phyloP scores from a whole-genome alignment of 2,329 filamentous ascomycete species.

The Hymenoscyphus albidus region DNA sequence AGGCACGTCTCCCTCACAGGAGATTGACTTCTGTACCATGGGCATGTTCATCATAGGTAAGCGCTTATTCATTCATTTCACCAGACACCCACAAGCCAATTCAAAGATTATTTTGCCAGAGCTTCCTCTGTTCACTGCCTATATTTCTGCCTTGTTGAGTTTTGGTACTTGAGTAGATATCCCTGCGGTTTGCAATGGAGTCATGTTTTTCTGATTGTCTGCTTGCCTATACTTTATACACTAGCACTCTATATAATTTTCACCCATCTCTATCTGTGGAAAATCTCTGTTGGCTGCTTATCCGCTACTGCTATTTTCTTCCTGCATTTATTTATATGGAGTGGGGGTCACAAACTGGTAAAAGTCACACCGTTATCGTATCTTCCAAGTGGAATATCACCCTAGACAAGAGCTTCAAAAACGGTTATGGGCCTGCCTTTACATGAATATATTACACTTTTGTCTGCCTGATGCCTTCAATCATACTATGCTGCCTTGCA shows the following conservation, averaged over 20 bases:
- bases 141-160: conserved; percentile 14
- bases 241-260: background rate
- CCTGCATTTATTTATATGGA: background rate
- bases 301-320: background rate
- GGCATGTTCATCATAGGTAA: conserved; percentile 73
- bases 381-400: background rate
- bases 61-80: conserved; percentile 21
- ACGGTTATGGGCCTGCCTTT: background rate
- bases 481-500: background rate
- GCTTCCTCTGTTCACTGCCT: conserved; percentile 5
- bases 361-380: background rate
- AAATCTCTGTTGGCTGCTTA: background rate
- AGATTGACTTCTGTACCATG: conserved; percentile 64
- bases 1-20: conserved; percentile 33
- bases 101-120: conserved; percentile 9
- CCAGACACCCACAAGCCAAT: background rate
- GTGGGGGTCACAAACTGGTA: background rate
- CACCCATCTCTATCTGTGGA: too few relatives aligned
- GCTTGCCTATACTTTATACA: background rate
- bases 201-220: background rate
- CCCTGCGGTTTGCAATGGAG: background rate
- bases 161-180: background rate
- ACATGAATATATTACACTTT: background rate
- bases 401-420: background rate
- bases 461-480: background rate